Base-by-base conservation (phyloP, 2,329 filamentous ascomycete species). In the Botrytis byssoidea region DNA sequence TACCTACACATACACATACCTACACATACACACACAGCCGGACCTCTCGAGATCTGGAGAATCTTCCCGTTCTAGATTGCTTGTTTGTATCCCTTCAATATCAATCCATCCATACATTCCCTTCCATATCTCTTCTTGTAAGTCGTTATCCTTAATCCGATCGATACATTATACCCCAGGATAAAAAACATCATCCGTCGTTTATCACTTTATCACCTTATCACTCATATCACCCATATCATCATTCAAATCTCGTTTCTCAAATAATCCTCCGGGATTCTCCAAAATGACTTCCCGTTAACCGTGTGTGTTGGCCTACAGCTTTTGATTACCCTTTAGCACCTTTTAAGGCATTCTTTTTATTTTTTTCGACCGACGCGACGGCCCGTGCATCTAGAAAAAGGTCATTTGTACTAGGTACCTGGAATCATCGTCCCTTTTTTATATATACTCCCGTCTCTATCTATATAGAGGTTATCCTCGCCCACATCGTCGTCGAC, bases 331-430 rank as follows among this genome's bases (percentile, higher is more conserved):
- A 57, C n/a, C 18, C 51, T 57, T 29, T 57, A 57, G 18, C 51
- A 57, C 51, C 51, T 57, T 57, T 40, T 68, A 69, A 69, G 66
- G 66, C 66, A 69, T 25, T 66, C 44, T 57, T 22, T 55, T 69
- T 57, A 40, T 67, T 51, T 65, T 25, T 65, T n/a, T 40, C 46
- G 16, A 55, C 65, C 46, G 46, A 67, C 65, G 51, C 25, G 8
- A 32, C 48, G 66, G 66, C 37, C 66, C 48, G 66, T 69, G 66
- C 66, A 69, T 59, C 66, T 69, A 57, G 66, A 37, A 69, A 69
- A 59, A 69, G 66, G 66, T 69, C 51, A 57, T 57, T 69, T 69
- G 66, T 69, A 69, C 48, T 22, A 16, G 55, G 66, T 57, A 69
- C 48, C 40, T 59, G 40, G 35, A 65, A 57, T 22, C 35, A n/a